phyloP scores from a whole-genome alignment of 495 filamentous ascomycete species.

The Lasiosphaeriaceae sp. region DNA sequence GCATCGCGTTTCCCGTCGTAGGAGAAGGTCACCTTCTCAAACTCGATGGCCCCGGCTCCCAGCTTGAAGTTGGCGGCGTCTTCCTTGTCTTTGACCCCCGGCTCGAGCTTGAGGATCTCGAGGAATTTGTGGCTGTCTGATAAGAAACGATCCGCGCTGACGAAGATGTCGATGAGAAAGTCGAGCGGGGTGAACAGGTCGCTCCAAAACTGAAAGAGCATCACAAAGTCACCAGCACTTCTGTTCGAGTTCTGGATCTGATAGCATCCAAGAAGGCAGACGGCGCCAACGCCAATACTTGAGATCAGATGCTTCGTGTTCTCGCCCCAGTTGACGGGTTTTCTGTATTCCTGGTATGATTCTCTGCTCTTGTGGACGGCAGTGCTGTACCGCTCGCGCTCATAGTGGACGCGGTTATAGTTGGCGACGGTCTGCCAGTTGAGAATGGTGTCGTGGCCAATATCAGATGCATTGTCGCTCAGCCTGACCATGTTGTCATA shows the following conservation, averaged over 20 bases:
- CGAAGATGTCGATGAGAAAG: not conserved
- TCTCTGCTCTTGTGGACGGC: not conserved
- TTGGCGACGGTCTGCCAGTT: constrained; percentile 12
- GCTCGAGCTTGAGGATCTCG: constrained; percentile 66
- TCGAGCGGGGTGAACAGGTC: constrained; percentile 2
- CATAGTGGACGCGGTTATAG: constrained; percentile 6
- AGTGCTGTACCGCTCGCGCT: not conserved
- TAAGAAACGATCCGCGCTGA: constrained; percentile 63
- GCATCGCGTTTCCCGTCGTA: constrained; percentile 54
- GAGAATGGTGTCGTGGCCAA: constrained; percentile 3
- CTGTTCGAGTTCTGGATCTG: constrained; percentile 3
- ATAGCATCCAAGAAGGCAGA: constrained; percentile 6
- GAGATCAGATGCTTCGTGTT: not conserved
- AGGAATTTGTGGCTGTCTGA: constrained; percentile 36
- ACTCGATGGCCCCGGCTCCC: constrained; percentile 74
- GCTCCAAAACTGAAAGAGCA: constrained; percentile 10
- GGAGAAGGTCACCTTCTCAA: constrained; percentile 76
- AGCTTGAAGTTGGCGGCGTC: constrained; percentile 43
- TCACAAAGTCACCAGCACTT: constrained; percentile 10
- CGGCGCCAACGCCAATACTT: not conserved
- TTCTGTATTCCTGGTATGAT: not conserved
- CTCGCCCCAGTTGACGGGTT: not conserved
- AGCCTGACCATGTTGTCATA: not conserved
- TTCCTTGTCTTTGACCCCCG: constrained; percentile 70
- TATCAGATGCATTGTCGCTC: not conserved